These are phyloP conservation scores for Aspergillus ochraceoroseus DNA, from an alignment of 2,329 filamentous ascomycete species.

Conservation along the genomic window DNA sequence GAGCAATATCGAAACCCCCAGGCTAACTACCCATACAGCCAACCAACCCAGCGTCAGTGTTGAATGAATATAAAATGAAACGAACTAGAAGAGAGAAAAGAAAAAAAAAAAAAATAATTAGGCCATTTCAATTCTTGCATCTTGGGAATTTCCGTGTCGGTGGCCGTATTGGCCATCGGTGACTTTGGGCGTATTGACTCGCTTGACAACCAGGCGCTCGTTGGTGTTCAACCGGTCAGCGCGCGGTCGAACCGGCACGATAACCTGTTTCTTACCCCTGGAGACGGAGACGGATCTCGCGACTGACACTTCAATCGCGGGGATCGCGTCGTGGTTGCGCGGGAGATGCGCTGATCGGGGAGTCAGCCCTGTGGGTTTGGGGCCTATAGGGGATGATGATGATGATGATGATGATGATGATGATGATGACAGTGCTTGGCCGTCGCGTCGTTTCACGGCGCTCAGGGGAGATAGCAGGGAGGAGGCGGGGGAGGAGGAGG, in stretches of 20 bases:
- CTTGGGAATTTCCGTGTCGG: conserved; percentile 31
- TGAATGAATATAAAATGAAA: no score
- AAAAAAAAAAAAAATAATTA: neutral
- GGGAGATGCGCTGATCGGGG: conserved; percentile 19
- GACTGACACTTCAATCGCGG: conserved; percentile 35
- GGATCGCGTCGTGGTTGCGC: conserved; percentile 16
- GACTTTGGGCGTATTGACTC: conserved; percentile 27
- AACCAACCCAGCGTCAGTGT: no score
- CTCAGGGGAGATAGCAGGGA: conserved; percentile 17
- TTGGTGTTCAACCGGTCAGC: conserved; percentile 24
- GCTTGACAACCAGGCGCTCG: conserved; percentile 30
- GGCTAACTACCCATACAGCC: no score
- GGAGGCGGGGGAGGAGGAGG: conserved; percentile 18
- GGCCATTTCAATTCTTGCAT: conserved; percentile 31
- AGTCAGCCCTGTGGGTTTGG: conserved; percentile 16
- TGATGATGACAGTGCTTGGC: conserved; percentile 15
- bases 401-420: no score
- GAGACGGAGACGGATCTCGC: conserved; percentile 40
- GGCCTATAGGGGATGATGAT: conserved; percentile 19
- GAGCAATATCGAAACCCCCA: no score
- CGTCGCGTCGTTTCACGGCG: conserved; percentile 11
- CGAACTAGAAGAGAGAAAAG: neutral
- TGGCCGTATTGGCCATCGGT: conserved; percentile 29
- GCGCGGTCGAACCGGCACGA: conserved; percentile 34
- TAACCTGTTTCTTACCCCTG: conserved; percentile 32